phyloP scores from a whole-genome alignment of 495 filamentous ascomycete genomes.

The Podospora pseudoanserina region DNA sequence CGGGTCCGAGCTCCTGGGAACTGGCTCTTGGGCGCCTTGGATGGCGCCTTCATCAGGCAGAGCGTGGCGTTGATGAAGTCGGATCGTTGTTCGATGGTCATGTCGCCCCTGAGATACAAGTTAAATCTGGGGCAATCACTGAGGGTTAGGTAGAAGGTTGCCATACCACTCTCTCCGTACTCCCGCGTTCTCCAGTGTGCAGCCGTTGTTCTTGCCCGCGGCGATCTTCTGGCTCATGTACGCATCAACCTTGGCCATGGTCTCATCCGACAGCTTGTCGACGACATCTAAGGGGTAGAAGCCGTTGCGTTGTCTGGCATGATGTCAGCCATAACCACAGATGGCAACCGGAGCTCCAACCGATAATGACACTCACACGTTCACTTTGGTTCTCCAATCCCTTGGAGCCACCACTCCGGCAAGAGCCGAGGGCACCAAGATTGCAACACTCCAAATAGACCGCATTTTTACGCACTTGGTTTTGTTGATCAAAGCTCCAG shows the following conservation, averaged over 20 bases:
- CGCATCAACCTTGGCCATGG: constrained; percentile 39
- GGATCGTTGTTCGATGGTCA: constrained; percentile 47
- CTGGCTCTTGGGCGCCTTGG: constrained; percentile 36
- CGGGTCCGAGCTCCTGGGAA: constrained; percentile 51
- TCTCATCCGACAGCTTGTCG: constrained; percentile 36
- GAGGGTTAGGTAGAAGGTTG: background rate
- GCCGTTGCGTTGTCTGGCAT: constrained; percentile 31
- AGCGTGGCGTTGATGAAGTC: constrained; percentile 48
- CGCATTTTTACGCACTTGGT: constrained; percentile 25
- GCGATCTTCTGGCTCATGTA: constrained; percentile 36
- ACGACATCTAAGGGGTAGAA: constrained; percentile 39
- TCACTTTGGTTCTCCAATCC: constrained; percentile 32
- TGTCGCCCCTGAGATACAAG: constrained; percentile 41
- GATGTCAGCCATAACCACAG: background rate
- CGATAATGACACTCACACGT: constrained; percentile 28
- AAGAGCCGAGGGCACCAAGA: constrained; percentile 35
- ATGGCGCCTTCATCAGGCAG: constrained; percentile 46
- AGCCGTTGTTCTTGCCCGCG: constrained; percentile 42
- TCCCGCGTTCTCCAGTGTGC: constrained; percentile 46
- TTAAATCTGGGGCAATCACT: background rate
- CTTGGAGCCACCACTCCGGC: constrained; percentile 26
- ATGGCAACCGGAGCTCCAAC: background rate
- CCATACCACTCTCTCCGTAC: constrained; percentile 51
- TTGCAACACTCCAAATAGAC: constrained; percentile 28
- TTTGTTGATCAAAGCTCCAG: background rate